Base-by-base conservation (phyloP, 768 basidiomycete genomes). In the Kwoniella sp. region DNA sequence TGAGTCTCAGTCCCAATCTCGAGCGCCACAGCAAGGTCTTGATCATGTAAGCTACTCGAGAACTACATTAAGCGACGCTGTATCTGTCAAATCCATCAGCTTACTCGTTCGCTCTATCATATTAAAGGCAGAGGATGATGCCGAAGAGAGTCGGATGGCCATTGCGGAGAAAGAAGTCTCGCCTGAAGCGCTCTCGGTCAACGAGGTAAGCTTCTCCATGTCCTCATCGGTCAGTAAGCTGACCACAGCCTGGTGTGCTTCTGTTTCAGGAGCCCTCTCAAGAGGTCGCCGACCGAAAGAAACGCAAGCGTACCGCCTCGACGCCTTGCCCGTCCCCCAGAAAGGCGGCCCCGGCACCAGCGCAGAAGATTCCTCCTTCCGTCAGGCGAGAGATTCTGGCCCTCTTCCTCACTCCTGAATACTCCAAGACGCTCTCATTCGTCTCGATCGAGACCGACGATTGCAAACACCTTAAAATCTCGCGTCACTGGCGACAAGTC, bases 401-500 rank as follows among this genome's bases (percentile, higher is more conserved):
- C 5, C 58, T 60, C 9, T 29, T 74, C n/a, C 12, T 52, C 30
- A 17, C 3, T 8, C 47, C 68, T 1, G 25, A 27, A 13, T 74
- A 55, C 54, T 27, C 59, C 60, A 60, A 58, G 26, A 55, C 21
- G 3, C 46, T 72, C 12, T n/a, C 56, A 1, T 66, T 68, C 50
- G 27, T n/a, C 4, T 22, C 58, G 2, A 53, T 63, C 44, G 12
- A 40, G 21, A 51, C 56, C 24, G 36, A 59, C 0, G 53, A 51
- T 13, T 27, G 52, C 26, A 63, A 52, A 7, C 17, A 40, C 30
- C 21, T 62, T n/a, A 72, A 75, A 30, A 52, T 72, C 27, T 30
- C 58, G 2, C 58, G 71, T n/a, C 73, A 75, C 51, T 72, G 73
- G 73, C 67, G 66, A 36, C 63, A 75, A 55, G 67, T 70, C 17